Evolutionary conservation across 495 filamentous ascomycete genomes (phyloP).

Genomic region (Penicillium canescens): DNA sequence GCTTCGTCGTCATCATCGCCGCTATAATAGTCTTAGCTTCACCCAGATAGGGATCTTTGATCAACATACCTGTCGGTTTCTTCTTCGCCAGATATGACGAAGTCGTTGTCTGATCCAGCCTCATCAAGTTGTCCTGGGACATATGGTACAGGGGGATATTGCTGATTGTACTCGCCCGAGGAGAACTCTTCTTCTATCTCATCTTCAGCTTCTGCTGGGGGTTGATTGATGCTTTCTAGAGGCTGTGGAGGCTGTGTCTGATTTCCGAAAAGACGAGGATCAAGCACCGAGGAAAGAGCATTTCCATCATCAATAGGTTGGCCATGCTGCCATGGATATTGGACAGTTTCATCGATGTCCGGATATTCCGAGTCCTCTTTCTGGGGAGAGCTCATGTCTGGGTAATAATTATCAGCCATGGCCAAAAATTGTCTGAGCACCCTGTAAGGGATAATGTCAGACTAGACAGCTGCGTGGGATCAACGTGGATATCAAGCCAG

Average conservation of each 20-base stretch:
- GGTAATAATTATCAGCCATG: slow-evolving; percentile 22
- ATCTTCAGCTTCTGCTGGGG: slow-evolving; percentile 10
- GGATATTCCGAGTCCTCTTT: slow-evolving; percentile 33
- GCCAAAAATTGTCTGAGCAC: not conserved
- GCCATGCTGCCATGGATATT: slow-evolving; percentile 37
- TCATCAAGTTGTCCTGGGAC: not conserved
- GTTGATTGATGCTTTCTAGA: slow-evolving; percentile 7
- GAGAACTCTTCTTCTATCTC: slow-evolving; percentile 1
- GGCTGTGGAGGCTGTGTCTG: slow-evolving; percentile 11
- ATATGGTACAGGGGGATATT: not conserved
- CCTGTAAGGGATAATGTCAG: not conserved
- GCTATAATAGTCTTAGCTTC: not conserved
- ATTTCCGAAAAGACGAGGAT: slow-evolving; percentile 42
- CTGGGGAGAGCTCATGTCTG: slow-evolving; percentile 11
- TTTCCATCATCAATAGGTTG: slow-evolving; percentile 17
- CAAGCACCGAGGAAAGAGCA: slow-evolving; percentile 32
- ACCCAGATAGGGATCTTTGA: not conserved
- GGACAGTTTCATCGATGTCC: slow-evolving; percentile 37
- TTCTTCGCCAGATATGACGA: slow-evolving; percentile 21
- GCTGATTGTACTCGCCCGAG: not conserved
- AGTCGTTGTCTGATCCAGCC: slow-evolving; percentile 27
- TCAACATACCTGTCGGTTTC: slow-evolving; percentile 37
- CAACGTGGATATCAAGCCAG: slow-evolving; percentile 16
- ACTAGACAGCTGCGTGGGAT: no score
- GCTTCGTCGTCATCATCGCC: slow-evolving; percentile 21